phyloP scores from a whole-genome alignment of 257 asterid species.

The Forsythia suspensa region DNA sequence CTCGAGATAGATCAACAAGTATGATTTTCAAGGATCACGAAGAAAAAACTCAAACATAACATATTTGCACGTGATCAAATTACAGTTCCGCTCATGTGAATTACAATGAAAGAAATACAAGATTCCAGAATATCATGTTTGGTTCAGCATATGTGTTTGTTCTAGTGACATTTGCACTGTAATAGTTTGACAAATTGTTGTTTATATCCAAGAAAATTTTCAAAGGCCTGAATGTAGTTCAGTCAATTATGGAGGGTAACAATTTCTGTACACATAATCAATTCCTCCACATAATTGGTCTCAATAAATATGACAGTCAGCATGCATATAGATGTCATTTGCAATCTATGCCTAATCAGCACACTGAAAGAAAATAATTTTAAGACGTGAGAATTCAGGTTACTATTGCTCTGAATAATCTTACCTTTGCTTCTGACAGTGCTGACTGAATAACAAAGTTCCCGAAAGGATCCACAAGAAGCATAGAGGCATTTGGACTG shows the following conservation, averaged over 20 bases:
- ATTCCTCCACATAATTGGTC: neutral
- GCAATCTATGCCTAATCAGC: neutral
- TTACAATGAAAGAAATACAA: neutral
- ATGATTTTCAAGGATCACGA: neutral
- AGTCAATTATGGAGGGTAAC: neutral
- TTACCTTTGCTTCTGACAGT: conserved; percentile 49
- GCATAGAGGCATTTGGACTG: conserved; percentile 41
- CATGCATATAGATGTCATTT: neutral
- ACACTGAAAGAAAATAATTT: neutral
- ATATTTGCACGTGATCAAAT: neutral
- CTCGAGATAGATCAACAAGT: neutral
- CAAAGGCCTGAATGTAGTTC: neutral
- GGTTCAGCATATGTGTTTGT: neutral
- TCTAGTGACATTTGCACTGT: neutral
- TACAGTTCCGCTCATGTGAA: neutral
- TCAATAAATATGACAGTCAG: neutral
- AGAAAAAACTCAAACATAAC: neutral
- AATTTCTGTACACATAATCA: neutral
- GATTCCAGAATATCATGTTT: neutral
- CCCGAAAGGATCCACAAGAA: conserved; percentile 66
- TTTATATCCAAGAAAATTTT: neutral
- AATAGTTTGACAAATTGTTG: neutral
- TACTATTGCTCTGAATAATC: neutral
- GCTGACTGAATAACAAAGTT: conserved; percentile 82
- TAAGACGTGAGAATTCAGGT: neutral